These are phyloP conservation scores for Trichoderma aggressivum DNA, from an alignment of 2,329 filamentous ascomycete genomes.

Conservation along the genomic window DNA sequence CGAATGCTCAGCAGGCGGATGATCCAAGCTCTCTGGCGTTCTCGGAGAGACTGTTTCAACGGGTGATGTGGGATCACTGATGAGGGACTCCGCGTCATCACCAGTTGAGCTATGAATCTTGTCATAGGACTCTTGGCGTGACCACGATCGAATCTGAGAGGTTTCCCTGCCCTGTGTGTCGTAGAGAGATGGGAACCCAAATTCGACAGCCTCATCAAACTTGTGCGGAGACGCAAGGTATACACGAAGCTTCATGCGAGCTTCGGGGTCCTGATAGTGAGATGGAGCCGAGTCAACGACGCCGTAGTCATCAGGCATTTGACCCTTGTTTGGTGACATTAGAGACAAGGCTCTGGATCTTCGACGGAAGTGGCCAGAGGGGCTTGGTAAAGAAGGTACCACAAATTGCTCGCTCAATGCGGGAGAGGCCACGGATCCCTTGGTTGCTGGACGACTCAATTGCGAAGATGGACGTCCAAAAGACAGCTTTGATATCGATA, in stretches of 20 bases:
- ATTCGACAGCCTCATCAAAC: conserved; percentile 92
- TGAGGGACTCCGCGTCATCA: conserved; percentile 55
- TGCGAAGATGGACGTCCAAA: conserved; percentile 55
- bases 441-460: conserved; percentile 46
- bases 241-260: conserved; percentile 77
- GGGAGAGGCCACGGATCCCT: conserved; percentile 36
- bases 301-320: conserved; percentile 24
- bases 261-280: conserved; percentile 88
- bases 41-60: conserved; percentile 58
- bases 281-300: conserved; percentile 67
- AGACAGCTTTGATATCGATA: conserved; percentile 67
- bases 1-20: conserved; percentile 31
- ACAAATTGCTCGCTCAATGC: conserved; percentile 26
- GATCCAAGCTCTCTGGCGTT: conserved; percentile 51
- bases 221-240: conserved; percentile 89
- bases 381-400: conserved; percentile 22
- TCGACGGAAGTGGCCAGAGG: conserved; percentile 40
- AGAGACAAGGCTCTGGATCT: conserved; percentile 56
- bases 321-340: conserved; percentile 47
- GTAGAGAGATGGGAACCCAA: conserved; percentile 75
- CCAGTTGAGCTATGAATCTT: conserved; percentile 55
- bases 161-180: conserved; percentile 34
- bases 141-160: conserved; percentile 24
- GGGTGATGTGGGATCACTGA: conserved; percentile 53
- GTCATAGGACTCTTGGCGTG: conserved; percentile 31